A percentile compares a stretch with the other conserved stretches of the same genome.
Evolutionary conservation across 495 filamentous ascomycete species (phyloP).

Genomic region (Tuber magnatum): DNA sequence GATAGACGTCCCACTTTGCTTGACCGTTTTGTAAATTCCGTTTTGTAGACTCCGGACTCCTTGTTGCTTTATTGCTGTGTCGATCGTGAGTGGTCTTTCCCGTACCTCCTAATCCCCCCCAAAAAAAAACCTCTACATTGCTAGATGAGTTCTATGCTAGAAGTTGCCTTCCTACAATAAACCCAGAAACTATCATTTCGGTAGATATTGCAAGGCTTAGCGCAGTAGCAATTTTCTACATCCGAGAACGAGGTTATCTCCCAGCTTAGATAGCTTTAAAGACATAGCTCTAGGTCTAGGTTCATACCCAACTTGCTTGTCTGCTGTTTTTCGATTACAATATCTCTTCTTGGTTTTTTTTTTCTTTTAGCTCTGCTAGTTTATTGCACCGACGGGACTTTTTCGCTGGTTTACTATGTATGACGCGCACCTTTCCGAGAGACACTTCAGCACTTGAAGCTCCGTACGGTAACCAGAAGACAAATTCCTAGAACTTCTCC

Average conservation of each 20-base stretch:
- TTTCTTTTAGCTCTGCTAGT: too few species aligned
- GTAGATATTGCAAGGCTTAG: background rate
- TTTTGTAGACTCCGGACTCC: background rate
- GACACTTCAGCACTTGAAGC: too few species aligned
- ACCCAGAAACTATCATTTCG: background rate
- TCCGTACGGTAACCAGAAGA: too few species aligned
- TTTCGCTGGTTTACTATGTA: too few species aligned
- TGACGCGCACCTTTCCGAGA: too few species aligned
- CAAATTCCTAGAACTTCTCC: too few species aligned
- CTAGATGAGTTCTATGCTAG: background rate
- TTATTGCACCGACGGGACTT: too few species aligned
- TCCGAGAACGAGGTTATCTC: background rate
- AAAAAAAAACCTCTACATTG: background rate
- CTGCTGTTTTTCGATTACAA: too few species aligned
- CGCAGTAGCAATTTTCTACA: background rate
- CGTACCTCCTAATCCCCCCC: background rate
- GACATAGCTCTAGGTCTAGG: background rate
- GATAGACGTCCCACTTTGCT: too few species aligned
- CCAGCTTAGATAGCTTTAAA: background rate
- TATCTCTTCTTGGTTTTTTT: too few species aligned
- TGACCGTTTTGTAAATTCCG: too few species aligned
- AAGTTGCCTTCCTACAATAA: background rate
- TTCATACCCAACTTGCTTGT: background rate
- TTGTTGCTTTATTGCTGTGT: background rate
- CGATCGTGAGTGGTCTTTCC: background rate